phyloP scores from a whole-genome alignment of 2,329 filamentous ascomycete genomes.

The Aspergillus vadensis region DNA sequence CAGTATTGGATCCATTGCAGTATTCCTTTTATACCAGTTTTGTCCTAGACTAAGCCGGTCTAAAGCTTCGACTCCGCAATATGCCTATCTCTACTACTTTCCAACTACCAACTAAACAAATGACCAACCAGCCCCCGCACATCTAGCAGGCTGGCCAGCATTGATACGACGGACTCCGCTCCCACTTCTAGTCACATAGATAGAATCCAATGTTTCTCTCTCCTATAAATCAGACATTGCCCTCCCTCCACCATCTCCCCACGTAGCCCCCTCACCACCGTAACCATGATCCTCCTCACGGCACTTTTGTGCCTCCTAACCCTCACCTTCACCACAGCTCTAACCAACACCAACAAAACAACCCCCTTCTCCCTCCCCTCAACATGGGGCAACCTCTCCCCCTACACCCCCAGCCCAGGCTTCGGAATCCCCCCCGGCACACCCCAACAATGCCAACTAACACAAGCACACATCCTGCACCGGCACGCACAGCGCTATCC shows the following conservation, averaged over 20 bases:
- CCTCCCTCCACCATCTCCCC: background rate
- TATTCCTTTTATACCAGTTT: background rate
- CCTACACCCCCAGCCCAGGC: constrained; percentile 29
- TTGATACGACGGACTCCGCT: constrained; percentile 1
- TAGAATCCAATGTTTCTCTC: background rate
- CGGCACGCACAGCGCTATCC: constrained; percentile 59
- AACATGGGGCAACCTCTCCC: constrained; percentile 36
- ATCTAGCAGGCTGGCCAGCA: background rate
- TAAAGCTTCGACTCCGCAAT: background rate
- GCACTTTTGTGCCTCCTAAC: background rate
- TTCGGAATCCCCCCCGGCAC: constrained; percentile 45
- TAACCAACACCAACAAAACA: constrained; percentile 24
- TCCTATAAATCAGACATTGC: too few species aligned
- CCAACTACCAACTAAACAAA: background rate
- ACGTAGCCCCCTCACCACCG: background rate
- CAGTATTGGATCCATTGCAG: background rate
- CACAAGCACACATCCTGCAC: constrained; percentile 57
- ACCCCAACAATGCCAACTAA: constrained; percentile 58
- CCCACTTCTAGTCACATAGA: too few species aligned
- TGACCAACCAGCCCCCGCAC: too few species aligned
- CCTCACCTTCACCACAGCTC: constrained; percentile 20
- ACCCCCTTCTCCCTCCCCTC: constrained; percentile 35
- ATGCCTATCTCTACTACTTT: background rate
- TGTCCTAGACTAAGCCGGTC: background rate
- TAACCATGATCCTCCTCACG: background rate